Percentiles rank a stretch among this genome's conserved stretches.
phyloP scores from a whole-genome alignment of 1,284 basidiomycete genomes.

The Stygiomarasmius scandens region DNA sequence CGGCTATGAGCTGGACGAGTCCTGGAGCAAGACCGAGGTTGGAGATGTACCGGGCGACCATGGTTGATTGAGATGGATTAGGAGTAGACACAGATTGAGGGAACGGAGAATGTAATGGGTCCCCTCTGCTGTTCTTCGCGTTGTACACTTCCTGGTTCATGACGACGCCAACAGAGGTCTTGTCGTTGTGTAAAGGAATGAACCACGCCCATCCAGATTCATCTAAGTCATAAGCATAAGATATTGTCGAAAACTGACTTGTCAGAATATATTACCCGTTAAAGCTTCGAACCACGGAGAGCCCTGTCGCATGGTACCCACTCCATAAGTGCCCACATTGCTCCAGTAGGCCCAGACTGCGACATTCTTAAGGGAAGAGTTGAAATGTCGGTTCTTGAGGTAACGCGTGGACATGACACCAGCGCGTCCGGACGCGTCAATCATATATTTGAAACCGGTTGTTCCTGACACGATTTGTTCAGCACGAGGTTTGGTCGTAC shows the following conservation, averaged over 20 bases:
- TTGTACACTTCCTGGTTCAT: conserved; percentile 61
- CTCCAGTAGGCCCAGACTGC: conserved; percentile 81
- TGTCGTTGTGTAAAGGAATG: conserved; percentile 71
- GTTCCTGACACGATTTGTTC: conserved; percentile 43
- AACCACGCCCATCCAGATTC: conserved; percentile 80
- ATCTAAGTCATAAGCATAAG: conserved; percentile 43
- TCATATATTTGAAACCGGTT: conserved; percentile 65
- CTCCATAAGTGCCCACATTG: conserved; percentile 55
- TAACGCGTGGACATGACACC: conserved; percentile 70
- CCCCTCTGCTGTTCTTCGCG: conserved; percentile 36
- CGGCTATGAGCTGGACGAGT: conserved; percentile 55
- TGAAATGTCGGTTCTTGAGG: conserved; percentile 69
- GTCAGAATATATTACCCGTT: conserved; percentile 46
- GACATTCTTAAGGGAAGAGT: conserved; percentile 69
- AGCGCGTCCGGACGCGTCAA: conserved; percentile 72
- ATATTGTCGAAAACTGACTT: conserved; percentile 8
- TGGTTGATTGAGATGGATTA: conserved; percentile 32
- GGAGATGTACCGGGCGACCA: conserved; percentile 49
- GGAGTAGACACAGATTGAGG: conserved; percentile 22
- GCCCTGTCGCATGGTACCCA: conserved; percentile 56
- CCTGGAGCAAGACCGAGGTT: conserved; percentile 57
- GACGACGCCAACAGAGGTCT: conserved; percentile 72
- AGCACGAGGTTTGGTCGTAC: too few species aligned
- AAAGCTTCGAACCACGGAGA: conserved; percentile 75
- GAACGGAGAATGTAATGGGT: conserved; percentile 41